phyloP scores from a whole-genome alignment of 352 stramenopile genomes.

The Phytophthora palmivora region DNA sequence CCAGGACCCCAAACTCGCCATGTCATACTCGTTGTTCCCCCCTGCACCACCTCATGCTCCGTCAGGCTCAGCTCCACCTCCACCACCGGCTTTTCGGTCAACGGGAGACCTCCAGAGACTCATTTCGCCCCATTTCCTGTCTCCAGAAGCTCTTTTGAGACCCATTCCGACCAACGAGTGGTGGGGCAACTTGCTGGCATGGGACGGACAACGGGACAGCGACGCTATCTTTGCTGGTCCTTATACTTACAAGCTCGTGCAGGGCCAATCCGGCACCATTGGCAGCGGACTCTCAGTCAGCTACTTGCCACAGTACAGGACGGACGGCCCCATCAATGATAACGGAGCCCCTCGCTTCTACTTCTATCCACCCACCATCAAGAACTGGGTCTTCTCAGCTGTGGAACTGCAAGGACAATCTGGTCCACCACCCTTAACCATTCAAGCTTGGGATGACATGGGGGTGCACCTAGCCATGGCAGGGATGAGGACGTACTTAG shows the following conservation, averaged over 20 bases:
- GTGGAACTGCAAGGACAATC: constrained; percentile 42
- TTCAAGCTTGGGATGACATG: constrained; percentile 82
- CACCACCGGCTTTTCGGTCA: constrained; percentile 49
- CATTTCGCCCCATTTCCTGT: constrained; percentile 57
- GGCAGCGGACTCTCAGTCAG: constrained; percentile 63
- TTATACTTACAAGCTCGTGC: constrained; percentile 72
- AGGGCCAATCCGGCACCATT: constrained; percentile 37
- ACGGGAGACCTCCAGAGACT: constrained; percentile 60
- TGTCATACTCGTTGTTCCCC: constrained; percentile 33
- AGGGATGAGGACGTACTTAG: constrained; percentile 63
- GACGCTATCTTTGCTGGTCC: constrained; percentile 78
- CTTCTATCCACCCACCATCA: constrained; percentile 78
- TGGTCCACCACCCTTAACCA: constrained; percentile 36
- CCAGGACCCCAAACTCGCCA: constrained; percentile 10
- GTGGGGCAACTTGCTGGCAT: constrained; percentile 87
- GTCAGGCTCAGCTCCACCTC: constrained; percentile 20
- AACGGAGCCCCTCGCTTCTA: constrained; percentile 88
- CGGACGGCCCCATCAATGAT: constrained; percentile 73
- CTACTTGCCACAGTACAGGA: constrained; percentile 79
- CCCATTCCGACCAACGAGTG: constrained; percentile 84
- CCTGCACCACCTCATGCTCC: constrained; percentile 8
- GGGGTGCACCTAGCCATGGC: constrained; percentile 61
- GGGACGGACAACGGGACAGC: constrained; percentile 58
- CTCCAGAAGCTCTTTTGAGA: constrained; percentile 23
- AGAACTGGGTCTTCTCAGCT: constrained; percentile 78